phyloP scores from a whole-genome alignment of 768 basidiomycete genomes.

The Royoungia palumana region DNA sequence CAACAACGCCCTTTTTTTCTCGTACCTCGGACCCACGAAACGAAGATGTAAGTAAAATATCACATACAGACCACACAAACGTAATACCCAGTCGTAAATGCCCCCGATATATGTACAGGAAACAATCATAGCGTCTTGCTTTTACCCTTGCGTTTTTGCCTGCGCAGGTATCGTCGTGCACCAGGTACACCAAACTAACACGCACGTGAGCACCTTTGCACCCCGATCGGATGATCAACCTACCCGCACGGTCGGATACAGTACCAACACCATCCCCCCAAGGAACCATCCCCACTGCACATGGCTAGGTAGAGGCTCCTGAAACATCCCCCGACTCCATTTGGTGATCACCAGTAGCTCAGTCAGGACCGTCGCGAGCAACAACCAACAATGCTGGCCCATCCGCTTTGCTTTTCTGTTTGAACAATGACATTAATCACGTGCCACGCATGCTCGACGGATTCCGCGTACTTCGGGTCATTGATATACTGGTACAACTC shows the following conservation, averaged over 20 bases:
- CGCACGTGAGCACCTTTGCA: slow-evolving; percentile 10
- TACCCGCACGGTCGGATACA: slow-evolving; percentile 71
- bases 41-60: neutral
- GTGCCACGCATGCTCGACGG: neutral
- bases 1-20: neutral
- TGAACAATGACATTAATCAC: neutral
- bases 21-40: neutral
- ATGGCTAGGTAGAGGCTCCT: slow-evolving; percentile 54
- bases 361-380: slow-evolving; percentile 81
- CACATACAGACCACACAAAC: neutral
- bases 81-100: neutral
- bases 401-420: slow-evolving; percentile 78
- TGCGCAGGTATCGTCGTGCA: slow-evolving; percentile 49
- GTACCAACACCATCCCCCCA: slow-evolving; percentile 53
- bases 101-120: neutral
- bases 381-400: slow-evolving; percentile 86
- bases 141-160: slow-evolving; percentile 30
- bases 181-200: slow-evolving; percentile 64
- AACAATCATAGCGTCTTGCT: slow-evolving; percentile 29
- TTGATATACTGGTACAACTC: slow-evolving; percentile 84
- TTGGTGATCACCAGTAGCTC: slow-evolving; percentile 79
- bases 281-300: slow-evolving; percentile 70
- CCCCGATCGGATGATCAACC: slow-evolving; percentile 19
- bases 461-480: slow-evolving; percentile 60
- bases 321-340: slow-evolving; percentile 75